Evolutionary conservation across 169 alveolate species (phyloP).

Genomic region (Cryptosporidium muris): DNA sequence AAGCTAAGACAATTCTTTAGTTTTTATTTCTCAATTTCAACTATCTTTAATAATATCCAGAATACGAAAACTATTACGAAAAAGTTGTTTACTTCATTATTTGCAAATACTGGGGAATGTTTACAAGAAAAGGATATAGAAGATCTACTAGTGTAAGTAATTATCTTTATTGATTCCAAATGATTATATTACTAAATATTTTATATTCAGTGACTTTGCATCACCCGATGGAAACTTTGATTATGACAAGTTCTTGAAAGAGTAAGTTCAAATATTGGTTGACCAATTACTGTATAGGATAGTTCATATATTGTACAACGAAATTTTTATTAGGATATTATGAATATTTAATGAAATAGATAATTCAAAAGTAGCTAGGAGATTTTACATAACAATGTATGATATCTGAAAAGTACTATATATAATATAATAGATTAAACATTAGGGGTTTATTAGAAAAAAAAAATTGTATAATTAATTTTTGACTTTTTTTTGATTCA

Average conservation of each 20-base stretch:
- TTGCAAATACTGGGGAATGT: constrained; percentile 56
- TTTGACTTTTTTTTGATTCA: too few relatives aligned
- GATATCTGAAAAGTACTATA: too few relatives aligned
- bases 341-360: too few relatives aligned
- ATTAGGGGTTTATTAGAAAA: too few relatives aligned
- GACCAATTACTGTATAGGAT: not conserved
- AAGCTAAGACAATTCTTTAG: not conserved
- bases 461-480: too few relatives aligned
- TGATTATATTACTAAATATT: not conserved
- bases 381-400: too few relatives aligned
- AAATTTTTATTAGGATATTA: too few relatives aligned
- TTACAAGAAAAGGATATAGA: constrained; percentile 51
- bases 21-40: not conserved
- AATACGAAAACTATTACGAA: constrained; percentile 45
- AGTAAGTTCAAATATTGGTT: constrained; percentile 3
- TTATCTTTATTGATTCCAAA: not conserved
- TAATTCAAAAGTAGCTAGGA: too few relatives aligned
- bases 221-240: constrained; percentile 50
- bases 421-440: too few relatives aligned
- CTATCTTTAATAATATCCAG: not conserved
- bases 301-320: too few relatives aligned
- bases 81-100: constrained; percentile 35
- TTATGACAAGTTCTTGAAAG: constrained; percentile 28
- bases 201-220: constrained; percentile 38
- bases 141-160: constrained; percentile 34